phyloP scores from a whole-genome alignment of 805 yeast species.

The Suhomyces vadensis region DNA sequence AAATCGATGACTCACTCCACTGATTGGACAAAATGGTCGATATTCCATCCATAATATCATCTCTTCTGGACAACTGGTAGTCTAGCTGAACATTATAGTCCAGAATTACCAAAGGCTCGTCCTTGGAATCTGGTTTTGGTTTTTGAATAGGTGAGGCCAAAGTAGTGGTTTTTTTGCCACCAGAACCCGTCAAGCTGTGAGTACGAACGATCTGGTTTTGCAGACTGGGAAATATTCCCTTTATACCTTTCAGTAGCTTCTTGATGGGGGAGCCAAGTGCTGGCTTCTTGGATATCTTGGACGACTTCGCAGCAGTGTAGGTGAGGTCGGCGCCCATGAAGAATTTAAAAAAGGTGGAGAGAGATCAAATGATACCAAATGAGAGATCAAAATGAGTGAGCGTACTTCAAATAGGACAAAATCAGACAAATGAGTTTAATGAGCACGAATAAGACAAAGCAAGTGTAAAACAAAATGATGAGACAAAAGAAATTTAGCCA shows the following conservation, averaged over 20 bases:
- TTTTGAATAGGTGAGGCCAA: neutral
- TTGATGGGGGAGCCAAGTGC: constrained; percentile 25
- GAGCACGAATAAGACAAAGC: neutral
- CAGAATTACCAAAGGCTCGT: constrained; percentile 15
- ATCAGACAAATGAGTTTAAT: neutral
- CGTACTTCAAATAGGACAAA: neutral
- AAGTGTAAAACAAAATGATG: neutral
- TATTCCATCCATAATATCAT: constrained; percentile 34
- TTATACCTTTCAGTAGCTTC: constrained; percentile 25
- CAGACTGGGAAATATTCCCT: constrained; percentile 9
- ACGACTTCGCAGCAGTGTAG: constrained; percentile 43
- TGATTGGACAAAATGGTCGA: constrained; percentile 34
- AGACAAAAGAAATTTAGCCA: too few species aligned
- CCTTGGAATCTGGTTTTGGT: too few species aligned
- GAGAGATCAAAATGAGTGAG: neutral
- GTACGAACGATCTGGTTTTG: constrained; percentile 7
- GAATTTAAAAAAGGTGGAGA: neutral
- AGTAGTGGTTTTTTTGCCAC: constrained; percentile 3
- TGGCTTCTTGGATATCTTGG: constrained; percentile 26
- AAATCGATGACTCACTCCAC: constrained; percentile 38
- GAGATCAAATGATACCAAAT: neutral
- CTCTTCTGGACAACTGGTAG: constrained; percentile 32
- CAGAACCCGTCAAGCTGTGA: constrained; percentile 1
- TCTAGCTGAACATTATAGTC: constrained; percentile 44
- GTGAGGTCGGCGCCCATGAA: constrained; percentile 21